Evolutionary conservation across 192 early-diverging fungal species (phyloP).

Genomic region (Umbelopsis ramanniana): DNA sequence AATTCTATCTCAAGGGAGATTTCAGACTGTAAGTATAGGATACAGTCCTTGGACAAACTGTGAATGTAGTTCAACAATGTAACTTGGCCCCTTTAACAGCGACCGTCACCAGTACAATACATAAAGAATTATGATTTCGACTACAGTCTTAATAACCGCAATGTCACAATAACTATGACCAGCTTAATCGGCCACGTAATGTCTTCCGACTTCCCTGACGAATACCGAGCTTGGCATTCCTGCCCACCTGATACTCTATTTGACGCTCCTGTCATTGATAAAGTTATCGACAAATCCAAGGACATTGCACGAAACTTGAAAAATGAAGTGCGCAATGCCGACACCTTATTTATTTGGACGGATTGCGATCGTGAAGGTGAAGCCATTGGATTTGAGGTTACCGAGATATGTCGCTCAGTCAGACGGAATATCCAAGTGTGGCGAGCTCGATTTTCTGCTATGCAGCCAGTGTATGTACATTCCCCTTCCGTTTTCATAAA

Average conservation of each 20-base stretch:
- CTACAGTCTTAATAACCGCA: constrained; percentile 56
- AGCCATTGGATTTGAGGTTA: constrained; percentile 87
- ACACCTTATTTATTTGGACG: constrained; percentile 93
- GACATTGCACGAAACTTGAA: constrained; percentile 67
- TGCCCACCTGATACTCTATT: constrained; percentile 69
- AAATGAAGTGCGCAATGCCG: constrained; percentile 59
- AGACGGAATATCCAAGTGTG: constrained; percentile 73
- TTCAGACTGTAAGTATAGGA: constrained; percentile 31
- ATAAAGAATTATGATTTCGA: constrained; percentile 85
- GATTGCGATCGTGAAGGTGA: constrained; percentile 99
- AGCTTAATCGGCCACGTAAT: constrained; percentile 81
- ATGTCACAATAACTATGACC: constrained; percentile 78
- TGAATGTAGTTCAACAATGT: not conserved
- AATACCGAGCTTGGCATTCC: constrained; percentile 65
- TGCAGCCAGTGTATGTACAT: constrained; percentile 66
- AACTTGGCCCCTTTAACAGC: constrained; percentile 28
- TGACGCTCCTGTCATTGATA: constrained; percentile 63
- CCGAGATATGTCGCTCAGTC: constrained; percentile 59
- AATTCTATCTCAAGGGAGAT: constrained; percentile 69
- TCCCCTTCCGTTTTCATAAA: not conserved
- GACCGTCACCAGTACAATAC: constrained; percentile 56
- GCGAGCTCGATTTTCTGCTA: constrained; percentile 90
- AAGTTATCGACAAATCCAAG: constrained; percentile 41
- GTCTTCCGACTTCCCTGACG: constrained; percentile 65
- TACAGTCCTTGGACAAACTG: not conserved